Evolutionary conservation across 2,329 filamentous ascomycete species (phyloP), one percentile per base, ranked within the genome.

Genomic region (Fusarium sulawesiense): DNA sequence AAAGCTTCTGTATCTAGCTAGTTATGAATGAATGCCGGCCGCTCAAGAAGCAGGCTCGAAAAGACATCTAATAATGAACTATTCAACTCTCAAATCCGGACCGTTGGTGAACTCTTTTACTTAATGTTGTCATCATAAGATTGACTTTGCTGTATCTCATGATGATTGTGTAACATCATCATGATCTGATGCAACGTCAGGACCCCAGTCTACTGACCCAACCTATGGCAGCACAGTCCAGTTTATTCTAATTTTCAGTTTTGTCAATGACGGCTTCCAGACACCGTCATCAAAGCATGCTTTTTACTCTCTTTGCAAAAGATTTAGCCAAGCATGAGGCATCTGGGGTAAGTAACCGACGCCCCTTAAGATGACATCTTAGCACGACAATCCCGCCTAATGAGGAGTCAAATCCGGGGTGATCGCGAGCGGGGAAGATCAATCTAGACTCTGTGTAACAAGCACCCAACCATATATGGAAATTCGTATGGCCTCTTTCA

Each of bases 1-100:
- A 72, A 58, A 70, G 66, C 66, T 60, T 62, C 66, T 64, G 62
- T 63, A 67, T 60, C 34, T 69, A 67, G 61, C 34, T 69, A 67
- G 61, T 50, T 21, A 66, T 42, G 66, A 70, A 64, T 60, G 45
- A 60, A 57, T 49, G 50, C 27, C 58, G 58, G 68, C 67, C 67
- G 59, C 68, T 23, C 34, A 64, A 70, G 67, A 58, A 61, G 68
- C 64, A 71, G 68, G 68, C 64, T 47, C 34, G 29, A 57, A 69
- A 47, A 58, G 18, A 54, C 41, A 54, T 68, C 20, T 21, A 66
- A 66, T 66, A 54, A 66, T 60, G 16, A 68, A 64, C 37, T 50
- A 64, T 37, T 54, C 55, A 55, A 65, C 44, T 50, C 64, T 32
- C 11, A 46, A 40, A 41, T 21, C 23, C 18, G 25, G 18, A 29